Conservation (phyloP, 352 stramenopile genomes). For the Globisporangium abappressorium region DNA sequence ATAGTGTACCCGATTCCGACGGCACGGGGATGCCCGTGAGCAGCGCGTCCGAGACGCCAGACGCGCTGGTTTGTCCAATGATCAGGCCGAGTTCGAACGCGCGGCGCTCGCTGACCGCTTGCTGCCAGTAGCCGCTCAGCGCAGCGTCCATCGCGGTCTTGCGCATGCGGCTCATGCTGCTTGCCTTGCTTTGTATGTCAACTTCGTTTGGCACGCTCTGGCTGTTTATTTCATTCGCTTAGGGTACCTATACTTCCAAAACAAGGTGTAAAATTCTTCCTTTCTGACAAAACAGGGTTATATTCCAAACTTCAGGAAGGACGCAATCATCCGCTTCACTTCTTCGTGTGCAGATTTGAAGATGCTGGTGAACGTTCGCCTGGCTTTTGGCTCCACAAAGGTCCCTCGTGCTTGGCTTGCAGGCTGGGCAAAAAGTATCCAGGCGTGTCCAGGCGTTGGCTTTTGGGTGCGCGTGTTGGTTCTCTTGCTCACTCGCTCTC, state of each 20-base stretch:
- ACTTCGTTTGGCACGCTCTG: neutral
- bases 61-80: constrained; percentile 46
- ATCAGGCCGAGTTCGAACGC: constrained; percentile 61
- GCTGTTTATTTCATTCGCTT: neutral
- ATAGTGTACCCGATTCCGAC: constrained; percentile 33
- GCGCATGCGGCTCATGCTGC: constrained; percentile 26
- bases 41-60: constrained; percentile 34
- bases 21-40: constrained; percentile 50
- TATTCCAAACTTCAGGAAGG: neutral
- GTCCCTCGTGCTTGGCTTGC: neutral
- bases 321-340: too few relatives aligned
- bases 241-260: neutral
- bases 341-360: neutral
- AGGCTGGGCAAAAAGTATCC: neutral
- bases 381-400: neutral
- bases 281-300: neutral
- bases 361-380: neutral
- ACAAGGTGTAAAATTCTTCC: neutral
- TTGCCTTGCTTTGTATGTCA: neutral
- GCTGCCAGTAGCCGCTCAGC: constrained; percentile 24
- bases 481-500: neutral
- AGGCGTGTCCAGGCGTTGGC: neutral
- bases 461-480: neutral
- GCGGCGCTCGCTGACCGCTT: constrained; percentile 17
- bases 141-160: constrained; percentile 31